phyloP scores from a whole-genome alignment of 139 green algal species.

The Yamagishiella unicocca region DNA sequence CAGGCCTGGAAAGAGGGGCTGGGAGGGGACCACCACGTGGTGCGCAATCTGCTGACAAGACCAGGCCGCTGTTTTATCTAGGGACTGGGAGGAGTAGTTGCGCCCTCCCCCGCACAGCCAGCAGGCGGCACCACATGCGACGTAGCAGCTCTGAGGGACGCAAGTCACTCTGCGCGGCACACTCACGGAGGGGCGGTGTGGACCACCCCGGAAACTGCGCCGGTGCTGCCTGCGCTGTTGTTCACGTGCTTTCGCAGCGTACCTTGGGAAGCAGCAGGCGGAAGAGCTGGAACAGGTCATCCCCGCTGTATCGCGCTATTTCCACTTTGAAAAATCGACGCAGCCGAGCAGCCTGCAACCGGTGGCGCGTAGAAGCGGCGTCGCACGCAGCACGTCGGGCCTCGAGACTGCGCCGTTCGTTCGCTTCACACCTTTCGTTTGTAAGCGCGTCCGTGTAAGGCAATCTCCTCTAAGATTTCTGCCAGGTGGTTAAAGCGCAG shows the following conservation, averaged over 20 bases:
- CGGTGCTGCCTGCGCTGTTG: not conserved
- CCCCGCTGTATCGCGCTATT: not conserved
- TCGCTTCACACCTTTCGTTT: not conserved
- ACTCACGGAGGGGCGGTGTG: too few relatives aligned
- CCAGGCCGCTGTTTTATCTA: not conserved
- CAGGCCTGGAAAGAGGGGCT: not conserved
- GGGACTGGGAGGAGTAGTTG: not conserved
- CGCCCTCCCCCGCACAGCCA: too few relatives aligned
- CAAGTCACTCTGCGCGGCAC: not conserved
- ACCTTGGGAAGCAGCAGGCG: slow-evolving; percentile 8
- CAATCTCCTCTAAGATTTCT: not conserved
- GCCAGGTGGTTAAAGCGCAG: not conserved
- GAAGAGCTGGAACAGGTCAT: slow-evolving; percentile 3
- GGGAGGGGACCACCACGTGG: not conserved
- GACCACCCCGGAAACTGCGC: too few relatives aligned
- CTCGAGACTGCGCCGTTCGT: not conserved
- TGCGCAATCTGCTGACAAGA: not conserved
- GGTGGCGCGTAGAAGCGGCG: not conserved
- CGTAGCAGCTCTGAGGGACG: not conserved
- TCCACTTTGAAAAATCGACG: not conserved
- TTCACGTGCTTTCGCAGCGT: not conserved
- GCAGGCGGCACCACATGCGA: not conserved
- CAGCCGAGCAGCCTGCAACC: not conserved
- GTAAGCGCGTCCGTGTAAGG: not conserved
- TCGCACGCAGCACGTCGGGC: not conserved